Evolutionary conservation across 345 rosid species (phyloP).

Genomic region (Pelargonium nanum): DNA sequence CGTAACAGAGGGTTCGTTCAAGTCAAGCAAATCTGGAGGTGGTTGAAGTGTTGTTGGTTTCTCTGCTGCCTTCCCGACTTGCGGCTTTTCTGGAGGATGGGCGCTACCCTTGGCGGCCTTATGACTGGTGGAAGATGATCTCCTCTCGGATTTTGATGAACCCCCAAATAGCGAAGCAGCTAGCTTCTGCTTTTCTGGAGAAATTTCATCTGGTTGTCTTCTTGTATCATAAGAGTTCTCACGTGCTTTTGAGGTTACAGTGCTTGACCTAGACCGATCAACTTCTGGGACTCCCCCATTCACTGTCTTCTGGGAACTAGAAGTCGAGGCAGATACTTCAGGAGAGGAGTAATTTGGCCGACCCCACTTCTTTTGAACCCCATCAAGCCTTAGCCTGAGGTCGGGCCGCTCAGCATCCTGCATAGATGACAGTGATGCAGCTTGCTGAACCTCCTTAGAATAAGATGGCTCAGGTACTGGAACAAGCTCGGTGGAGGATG

Average conservation of each 20-base stretch:
- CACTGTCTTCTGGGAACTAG: conserved; percentile 37
- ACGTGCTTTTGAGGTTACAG: conserved; percentile 37
- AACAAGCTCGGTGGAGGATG: conserved; percentile 54
- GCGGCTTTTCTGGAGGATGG: conserved; percentile 28
- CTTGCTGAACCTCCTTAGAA: conserved; percentile 40
- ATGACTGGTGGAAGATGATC: conserved; percentile 47
- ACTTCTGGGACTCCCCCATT: conserved; percentile 33
- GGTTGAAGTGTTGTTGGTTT: conserved; percentile 40
- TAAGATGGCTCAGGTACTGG: conserved; percentile 61
- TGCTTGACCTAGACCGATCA: conserved; percentile 26
- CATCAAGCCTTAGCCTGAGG: conserved; percentile 82
- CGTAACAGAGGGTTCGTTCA: conserved; percentile 48
- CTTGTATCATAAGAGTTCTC: conserved; percentile 42
- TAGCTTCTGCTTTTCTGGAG: conserved; percentile 90
- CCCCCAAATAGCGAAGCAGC: conserved; percentile 94
- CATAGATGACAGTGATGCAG: conserved; percentile 30
- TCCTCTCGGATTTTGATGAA: conserved; percentile 55
- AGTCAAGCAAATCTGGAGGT: conserved; percentile 84
- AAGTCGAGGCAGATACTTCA: conserved; percentile 35
- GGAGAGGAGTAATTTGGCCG: conserved; percentile 46
- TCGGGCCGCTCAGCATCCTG: conserved; percentile 49
- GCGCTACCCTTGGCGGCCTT: conserved; percentile 38
- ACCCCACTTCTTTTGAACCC: conserved; percentile 96
- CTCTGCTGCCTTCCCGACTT: conserved; percentile 20
- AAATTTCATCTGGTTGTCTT: conserved; percentile 52